A percentile compares a stretch with the other conserved stretches of the same genome.
Conservation (phyloP, 257 asterid genomes). For the Eustoma russellianum region DNA sequence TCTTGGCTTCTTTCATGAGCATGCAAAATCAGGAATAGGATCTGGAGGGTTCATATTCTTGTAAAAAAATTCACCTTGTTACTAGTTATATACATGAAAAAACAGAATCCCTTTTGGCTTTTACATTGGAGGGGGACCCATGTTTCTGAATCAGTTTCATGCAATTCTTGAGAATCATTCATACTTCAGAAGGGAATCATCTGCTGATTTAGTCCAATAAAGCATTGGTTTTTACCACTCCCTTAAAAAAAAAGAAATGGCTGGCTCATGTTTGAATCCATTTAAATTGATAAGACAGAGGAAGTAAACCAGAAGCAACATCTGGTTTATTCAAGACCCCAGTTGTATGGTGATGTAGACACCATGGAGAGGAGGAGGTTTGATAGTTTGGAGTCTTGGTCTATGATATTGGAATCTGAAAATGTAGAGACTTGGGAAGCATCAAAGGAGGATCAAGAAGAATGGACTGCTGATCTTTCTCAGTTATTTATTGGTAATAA, state of each 20-base stretch:
- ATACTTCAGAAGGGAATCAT: conserved; percentile 56
- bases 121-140: conserved; percentile 18
- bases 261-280: conserved; percentile 63
- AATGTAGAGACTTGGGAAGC: conserved; percentile 80
- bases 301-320: conserved; percentile 21
- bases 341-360: conserved; percentile 26
- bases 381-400: conserved; percentile 97
- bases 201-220: conserved; percentile 11
- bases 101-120: conserved; percentile 10
- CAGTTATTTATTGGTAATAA: conserved; percentile 38
- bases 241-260: conserved; percentile 24
- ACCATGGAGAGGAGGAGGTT: conserved; percentile 78
- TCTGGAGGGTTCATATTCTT: conserved; percentile 4
- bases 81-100: conserved; percentile 36
- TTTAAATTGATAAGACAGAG: conserved; percentile 43
- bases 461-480: conserved; percentile 38
- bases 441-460: conserved; percentile 43
- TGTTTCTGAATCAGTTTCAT: conserved; percentile 72
- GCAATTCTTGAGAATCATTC: conserved; percentile 78
- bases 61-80: too few species aligned
- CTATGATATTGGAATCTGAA: conserved; percentile 88
- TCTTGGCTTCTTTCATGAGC: too few species aligned
- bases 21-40: conserved; percentile 1
- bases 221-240: background rate
- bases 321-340: conserved; percentile 48